Evolutionary conservation across 2,329 filamentous ascomycete genomes (phyloP).

Genomic region (Cladosporium velox): DNA sequence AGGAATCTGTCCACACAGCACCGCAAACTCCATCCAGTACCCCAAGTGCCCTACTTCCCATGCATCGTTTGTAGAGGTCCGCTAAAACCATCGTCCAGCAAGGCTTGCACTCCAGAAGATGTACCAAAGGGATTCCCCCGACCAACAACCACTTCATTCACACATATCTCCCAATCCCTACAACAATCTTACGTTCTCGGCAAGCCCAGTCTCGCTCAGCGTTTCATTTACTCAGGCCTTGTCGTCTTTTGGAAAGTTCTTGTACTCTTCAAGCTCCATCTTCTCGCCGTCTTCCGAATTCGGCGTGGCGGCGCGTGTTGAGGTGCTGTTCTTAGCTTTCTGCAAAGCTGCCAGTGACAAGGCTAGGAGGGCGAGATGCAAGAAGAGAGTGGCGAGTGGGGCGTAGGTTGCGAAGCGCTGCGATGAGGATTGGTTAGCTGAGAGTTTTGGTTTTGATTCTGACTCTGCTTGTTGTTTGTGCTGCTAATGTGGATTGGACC

Average conservation of each 20-base stretch:
- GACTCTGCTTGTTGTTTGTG: background rate
- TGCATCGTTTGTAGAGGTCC: background rate
- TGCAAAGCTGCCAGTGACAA: background rate
- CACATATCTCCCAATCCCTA: background rate
- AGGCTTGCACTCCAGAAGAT: background rate
- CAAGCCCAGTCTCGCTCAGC: background rate
- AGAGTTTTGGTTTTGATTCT: background rate
- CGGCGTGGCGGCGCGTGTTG: background rate
- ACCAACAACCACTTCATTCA: background rate
- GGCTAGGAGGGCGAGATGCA: constrained; percentile 38
- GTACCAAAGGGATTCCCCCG: background rate
- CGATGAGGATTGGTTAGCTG: background rate
- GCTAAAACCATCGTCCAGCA: background rate
- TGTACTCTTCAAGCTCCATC: constrained; percentile 16
- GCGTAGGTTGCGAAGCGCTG: constrained; percentile 49
- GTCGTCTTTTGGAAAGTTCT: background rate
- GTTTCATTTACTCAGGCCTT: background rate
- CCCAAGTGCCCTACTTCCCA: background rate
- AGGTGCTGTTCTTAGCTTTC: background rate
- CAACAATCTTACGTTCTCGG: too few species aligned
- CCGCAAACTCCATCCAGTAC: background rate
- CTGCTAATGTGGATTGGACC: background rate
- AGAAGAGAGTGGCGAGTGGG: constrained; percentile 44
- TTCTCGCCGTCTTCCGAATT: constrained; percentile 15
- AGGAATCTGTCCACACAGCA: background rate